A percentile compares a stretch with the other conserved stretches of the same genome.
Conservation (phyloP, 2,329 filamentous ascomycete genomes). For the Arachnomyces sp. region DNA sequence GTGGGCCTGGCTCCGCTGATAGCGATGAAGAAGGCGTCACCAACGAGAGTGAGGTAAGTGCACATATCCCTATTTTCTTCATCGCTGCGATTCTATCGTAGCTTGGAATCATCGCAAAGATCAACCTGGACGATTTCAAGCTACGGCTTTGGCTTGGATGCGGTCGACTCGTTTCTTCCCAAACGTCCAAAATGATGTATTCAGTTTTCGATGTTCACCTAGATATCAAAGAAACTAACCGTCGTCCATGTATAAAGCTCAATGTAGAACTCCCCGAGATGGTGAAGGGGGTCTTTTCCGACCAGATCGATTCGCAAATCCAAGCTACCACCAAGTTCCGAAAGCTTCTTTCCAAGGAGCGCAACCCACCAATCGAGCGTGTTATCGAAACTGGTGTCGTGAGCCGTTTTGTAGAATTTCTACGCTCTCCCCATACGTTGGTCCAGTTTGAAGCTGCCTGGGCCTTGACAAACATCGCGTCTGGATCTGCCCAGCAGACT, state of each 20-base stretch:
- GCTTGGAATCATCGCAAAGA: no score
- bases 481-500: slow-evolving; percentile 91
- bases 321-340: slow-evolving; percentile 96
- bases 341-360: slow-evolving; percentile 96
- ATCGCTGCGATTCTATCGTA: slow-evolving; percentile 1
- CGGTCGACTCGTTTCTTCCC: background rate
- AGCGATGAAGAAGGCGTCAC: slow-evolving; percentile 95
- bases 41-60: slow-evolving; percentile 88
- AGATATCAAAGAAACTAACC: no score
- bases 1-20: slow-evolving; percentile 68
- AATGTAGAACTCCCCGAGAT: slow-evolving; percentile 97
- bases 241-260: slow-evolving; percentile 50
- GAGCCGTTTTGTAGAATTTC: slow-evolving; percentile 94
- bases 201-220: no score
- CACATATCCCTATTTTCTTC: slow-evolving; percentile 4
- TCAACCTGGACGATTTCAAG: no score
- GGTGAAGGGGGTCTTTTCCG: slow-evolving; percentile 96
- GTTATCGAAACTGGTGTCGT: slow-evolving; percentile 99
- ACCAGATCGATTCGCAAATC: slow-evolving; percentile 96
- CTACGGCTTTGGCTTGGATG: background rate
- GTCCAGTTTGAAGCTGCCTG: slow-evolving; percentile 99
- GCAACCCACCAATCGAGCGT: slow-evolving; percentile 97
- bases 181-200: slow-evolving; percentile 1
- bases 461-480: slow-evolving; percentile 98
- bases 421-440: slow-evolving; percentile 92